A percentile compares a stretch with the other conserved stretches of the same genome.
Conservation (phyloP, 2,329 filamentous ascomycete species). For the Penicillium frequentans region DNA sequence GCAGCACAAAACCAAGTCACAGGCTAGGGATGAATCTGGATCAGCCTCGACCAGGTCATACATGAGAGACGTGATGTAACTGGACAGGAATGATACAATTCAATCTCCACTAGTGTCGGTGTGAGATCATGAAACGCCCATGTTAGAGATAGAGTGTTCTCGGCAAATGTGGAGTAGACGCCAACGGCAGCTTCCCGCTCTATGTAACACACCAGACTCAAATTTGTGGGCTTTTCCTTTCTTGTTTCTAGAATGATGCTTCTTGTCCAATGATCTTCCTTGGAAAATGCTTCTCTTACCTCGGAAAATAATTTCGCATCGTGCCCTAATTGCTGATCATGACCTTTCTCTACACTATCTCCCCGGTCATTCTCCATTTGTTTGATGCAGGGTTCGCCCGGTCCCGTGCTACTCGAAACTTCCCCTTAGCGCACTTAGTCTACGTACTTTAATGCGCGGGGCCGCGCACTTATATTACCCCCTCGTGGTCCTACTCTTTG, state of each 20-base stretch:
- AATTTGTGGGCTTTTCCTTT: not conserved
- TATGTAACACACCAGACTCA: not conserved
- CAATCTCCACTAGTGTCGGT: not conserved
- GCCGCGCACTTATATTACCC: not conserved
- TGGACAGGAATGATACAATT: not conserved
- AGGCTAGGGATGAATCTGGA: not conserved
- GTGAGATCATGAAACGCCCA: slow-evolving; percentile 14
- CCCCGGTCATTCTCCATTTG: not conserved
- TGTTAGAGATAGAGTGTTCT: slow-evolving; percentile 15
- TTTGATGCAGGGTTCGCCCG: slow-evolving; percentile 2
- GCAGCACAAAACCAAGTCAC: not conserved
- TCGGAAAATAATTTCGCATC: not conserved
- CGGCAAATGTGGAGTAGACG: slow-evolving; percentile 7
- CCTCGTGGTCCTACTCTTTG: not conserved
- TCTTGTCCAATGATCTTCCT: not conserved
- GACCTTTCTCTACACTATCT: slow-evolving; percentile 1
- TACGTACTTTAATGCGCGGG: slow-evolving; percentile 5
- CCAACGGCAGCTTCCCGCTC: not conserved
- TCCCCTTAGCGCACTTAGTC: not conserved
- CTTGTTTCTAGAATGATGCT: not conserved
- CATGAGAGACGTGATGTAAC: not conserved
- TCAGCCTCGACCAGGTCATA: not conserved
- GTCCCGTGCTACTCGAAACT: not conserved
- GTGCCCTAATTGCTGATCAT: not conserved
- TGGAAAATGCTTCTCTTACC: not conserved